Conservation (phyloP, 2,329 filamentous ascomycete genomes). For the Pochonia chlamydosporia region DNA sequence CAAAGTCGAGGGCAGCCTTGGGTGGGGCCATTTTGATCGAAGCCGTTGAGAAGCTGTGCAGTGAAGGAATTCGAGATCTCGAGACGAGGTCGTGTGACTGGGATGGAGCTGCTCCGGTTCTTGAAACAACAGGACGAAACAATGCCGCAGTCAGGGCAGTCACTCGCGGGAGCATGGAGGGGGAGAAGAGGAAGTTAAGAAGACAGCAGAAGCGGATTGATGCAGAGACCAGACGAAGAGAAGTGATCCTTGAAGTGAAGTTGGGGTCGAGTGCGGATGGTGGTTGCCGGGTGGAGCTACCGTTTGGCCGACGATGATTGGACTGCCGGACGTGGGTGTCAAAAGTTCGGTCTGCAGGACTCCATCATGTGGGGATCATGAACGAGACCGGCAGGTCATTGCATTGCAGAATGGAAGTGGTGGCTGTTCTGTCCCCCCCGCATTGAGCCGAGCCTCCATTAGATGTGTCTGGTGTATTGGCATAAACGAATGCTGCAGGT, state of each 20-base stretch:
- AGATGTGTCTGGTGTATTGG: too few species aligned
- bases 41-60: constrained; percentile 21
- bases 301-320: background rate
- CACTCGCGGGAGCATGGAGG: constrained; percentile 1
- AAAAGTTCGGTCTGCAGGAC: constrained; percentile 1
- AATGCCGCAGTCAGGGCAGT: background rate
- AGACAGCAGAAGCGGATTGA: background rate
- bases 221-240: too few species aligned
- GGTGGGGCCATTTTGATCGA: constrained; percentile 44
- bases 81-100: background rate
- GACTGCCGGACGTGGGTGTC: background rate
- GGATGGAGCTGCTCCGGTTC: background rate
- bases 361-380: too few species aligned
- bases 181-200: background rate
- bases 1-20: constrained; percentile 69
- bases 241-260: too few species aligned
- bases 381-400: background rate
- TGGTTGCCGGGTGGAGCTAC: background rate
- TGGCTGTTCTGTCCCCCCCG: background rate
- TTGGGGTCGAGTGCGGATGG: background rate
- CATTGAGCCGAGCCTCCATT: background rate
- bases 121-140: background rate
- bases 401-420: background rate
- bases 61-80: background rate
- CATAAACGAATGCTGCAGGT: too few species aligned